Conservation (phyloP, 768 basidiomycete genomes). For the Sporobolomyces pararoseus region DNA sequence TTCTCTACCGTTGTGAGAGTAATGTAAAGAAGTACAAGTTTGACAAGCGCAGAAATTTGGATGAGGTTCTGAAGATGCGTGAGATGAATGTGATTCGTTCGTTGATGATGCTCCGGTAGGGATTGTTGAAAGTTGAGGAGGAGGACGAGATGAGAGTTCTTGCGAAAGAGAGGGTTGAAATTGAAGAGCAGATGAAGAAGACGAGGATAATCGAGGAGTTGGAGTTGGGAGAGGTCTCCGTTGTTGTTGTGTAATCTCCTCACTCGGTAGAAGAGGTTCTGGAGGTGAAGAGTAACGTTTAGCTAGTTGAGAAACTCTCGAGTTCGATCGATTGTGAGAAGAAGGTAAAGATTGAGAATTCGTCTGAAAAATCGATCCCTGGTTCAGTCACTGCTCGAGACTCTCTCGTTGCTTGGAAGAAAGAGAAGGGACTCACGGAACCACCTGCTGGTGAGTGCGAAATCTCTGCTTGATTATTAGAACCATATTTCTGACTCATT, state of each 20-base stretch:
- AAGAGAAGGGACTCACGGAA: no score
- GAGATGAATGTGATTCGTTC: neutral
- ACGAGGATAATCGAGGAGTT: neutral
- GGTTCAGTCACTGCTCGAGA: no score
- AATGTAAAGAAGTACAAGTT: neutral
- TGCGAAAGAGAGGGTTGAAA: neutral
- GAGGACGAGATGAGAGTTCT: no score
- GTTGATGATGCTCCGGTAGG: neutral
- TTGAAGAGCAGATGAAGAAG: neutral
- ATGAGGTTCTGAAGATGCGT: slow-evolving; percentile 1
- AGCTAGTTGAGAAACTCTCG: slow-evolving; percentile 32
- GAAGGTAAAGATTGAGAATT: neutral
- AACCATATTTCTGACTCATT: slow-evolving; percentile 39
- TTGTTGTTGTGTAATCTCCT: no score
- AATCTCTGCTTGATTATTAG: no score
- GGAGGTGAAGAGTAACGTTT: slow-evolving; percentile 30
- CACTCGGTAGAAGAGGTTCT: neutral
- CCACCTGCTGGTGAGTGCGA: no score
- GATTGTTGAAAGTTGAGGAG: neutral
- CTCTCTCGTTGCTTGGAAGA: no score
- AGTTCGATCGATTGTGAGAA: slow-evolving; percentile 16
- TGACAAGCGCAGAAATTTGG: slow-evolving; percentile 3
- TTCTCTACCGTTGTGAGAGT: neutral
- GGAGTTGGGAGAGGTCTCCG: slow-evolving; percentile 6
- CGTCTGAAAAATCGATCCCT: no score